Base-by-base conservation (phyloP, 163 green algal genomes). In the Chloroidium sp. region DNA sequence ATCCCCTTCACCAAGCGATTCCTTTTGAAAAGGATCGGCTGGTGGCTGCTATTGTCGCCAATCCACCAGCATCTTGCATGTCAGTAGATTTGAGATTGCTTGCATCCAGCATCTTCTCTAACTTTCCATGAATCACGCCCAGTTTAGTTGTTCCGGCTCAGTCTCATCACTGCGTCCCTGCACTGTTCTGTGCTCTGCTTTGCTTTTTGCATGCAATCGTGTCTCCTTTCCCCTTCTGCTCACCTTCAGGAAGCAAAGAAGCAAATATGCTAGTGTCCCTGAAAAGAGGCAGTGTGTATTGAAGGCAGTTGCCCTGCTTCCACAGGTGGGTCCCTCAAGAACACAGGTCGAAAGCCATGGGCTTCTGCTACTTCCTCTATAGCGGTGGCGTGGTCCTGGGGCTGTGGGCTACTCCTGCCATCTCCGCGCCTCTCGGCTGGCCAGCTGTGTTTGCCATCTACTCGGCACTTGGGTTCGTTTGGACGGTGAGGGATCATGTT, bases 381-480 rank as follows among this genome's bases (percentile, higher is more conserved):
- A 92, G 87, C 61, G 2, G 90, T 3, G 91, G 91, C 67, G 86
- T 84, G 14, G 91, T 95, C n/a, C 74, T 88, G 57, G 87, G 87
- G 8, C 84, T 95, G 4, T 76, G 82, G 1, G 69, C 85, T 4
- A 87, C 86, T 36, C 91, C 90, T 0, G 36, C 83, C 1, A 59
- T 94, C 4, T 84, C 87, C 6, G 69, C 77, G 67, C 67, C 81
- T 13, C 36, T 86, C 6, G 86, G 88, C 12, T 90, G 86, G 85
- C 79, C 82, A 1, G 77, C 64, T 4, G 85, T 80, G 59, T 93
- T 93, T 69, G 58, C 86, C 0, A 59, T 83, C 2, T 88, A 88
- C 14, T 87, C 85, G 0, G 69, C 72, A 4, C 69, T 80, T 4
- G 89, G 88, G 1, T 72, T 92, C 10, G 60, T 79, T 4, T 90